Percentiles rank a stretch among this genome's conserved stretches.
phyloP scores from a whole-genome alignment of 2,329 filamentous ascomycete species.

The Nothophoma quercina region DNA sequence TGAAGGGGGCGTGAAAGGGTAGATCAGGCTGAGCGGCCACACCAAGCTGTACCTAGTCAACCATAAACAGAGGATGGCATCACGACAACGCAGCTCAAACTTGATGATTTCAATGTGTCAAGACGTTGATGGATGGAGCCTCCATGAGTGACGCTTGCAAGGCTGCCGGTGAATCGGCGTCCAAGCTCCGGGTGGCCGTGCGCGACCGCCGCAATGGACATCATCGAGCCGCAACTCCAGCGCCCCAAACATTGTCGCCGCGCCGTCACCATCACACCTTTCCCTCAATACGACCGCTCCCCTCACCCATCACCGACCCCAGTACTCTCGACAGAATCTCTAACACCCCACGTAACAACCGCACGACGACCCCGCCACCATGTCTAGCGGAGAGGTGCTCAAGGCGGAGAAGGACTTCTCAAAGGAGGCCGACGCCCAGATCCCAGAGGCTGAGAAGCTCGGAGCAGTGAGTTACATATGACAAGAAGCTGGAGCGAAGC shows the following conservation, averaged over 20 bases:
- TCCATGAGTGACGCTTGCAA: background rate
- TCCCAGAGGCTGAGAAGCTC: constrained; percentile 88
- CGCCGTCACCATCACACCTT: constrained; percentile 12
- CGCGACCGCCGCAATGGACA: constrained; percentile 12
- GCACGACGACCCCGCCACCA: constrained; percentile 53
- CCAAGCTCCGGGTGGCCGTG: constrained; percentile 9
- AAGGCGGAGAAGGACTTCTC: constrained; percentile 99
- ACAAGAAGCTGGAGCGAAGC: constrained; percentile 16
- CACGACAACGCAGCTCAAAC: too few relatives aligned
- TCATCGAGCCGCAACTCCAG: constrained; percentile 21
- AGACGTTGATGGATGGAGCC: too few relatives aligned
- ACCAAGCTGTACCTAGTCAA: too few relatives aligned
- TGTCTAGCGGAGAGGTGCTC: constrained; percentile 80
- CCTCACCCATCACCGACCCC: background rate
- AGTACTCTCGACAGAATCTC: background rate
- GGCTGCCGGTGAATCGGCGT: constrained; percentile 15
- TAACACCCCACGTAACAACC: constrained; percentile 1
- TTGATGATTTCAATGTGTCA: too few relatives aligned
- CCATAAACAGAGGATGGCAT: too few relatives aligned
- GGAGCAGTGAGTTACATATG: constrained; percentile 70
- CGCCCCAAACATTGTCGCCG: constrained; percentile 18
- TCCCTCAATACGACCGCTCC: background rate
- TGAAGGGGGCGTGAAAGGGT: background rate
- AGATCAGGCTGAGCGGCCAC: too few relatives aligned
- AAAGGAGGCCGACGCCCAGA: constrained; percentile 91